phyloP scores from a whole-genome alignment of 78 protist genomes.

The Chrysochromulina parva region DNA sequence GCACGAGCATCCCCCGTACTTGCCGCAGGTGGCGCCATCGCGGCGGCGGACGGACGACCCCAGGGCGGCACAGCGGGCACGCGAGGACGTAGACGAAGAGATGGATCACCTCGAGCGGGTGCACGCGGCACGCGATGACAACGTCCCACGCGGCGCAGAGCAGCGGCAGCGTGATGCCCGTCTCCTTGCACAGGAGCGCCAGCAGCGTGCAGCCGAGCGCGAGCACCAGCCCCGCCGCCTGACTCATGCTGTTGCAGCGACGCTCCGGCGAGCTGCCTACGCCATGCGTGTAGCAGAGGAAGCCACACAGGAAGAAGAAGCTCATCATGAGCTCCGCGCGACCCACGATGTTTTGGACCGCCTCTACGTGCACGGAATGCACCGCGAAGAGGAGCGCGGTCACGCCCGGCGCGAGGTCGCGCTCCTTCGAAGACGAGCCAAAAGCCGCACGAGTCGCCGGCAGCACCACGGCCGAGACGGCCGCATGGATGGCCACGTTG shows the following conservation, averaged over 20 bases:
- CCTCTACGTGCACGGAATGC: neutral
- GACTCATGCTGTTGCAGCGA: neutral
- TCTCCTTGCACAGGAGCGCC: neutral
- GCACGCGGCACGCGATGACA: neutral
- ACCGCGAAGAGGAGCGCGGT: neutral
- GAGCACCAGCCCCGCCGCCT: neutral
- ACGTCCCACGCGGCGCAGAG: neutral
- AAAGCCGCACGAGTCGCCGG: neutral
- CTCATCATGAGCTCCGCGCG: neutral
- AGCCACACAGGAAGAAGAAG: neutral
- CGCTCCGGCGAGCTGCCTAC: neutral
- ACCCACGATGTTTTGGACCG: neutral
- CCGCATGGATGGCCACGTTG: neutral
- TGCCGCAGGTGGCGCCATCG: no score
- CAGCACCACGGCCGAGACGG: neutral
- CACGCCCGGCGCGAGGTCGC: neutral
- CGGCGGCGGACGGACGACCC: no score
- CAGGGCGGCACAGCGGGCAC: no score
- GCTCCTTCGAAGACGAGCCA: neutral
- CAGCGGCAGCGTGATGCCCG: constrained; percentile 11
- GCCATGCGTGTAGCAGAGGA: neutral
- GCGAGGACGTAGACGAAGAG: neutral
- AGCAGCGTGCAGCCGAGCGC: neutral
- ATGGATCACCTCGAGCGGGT: neutral
- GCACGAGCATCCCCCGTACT: no score